Base-by-base conservation (phyloP, 2,329 filamentous ascomycete species). In the Diplodia sapinea region DNA sequence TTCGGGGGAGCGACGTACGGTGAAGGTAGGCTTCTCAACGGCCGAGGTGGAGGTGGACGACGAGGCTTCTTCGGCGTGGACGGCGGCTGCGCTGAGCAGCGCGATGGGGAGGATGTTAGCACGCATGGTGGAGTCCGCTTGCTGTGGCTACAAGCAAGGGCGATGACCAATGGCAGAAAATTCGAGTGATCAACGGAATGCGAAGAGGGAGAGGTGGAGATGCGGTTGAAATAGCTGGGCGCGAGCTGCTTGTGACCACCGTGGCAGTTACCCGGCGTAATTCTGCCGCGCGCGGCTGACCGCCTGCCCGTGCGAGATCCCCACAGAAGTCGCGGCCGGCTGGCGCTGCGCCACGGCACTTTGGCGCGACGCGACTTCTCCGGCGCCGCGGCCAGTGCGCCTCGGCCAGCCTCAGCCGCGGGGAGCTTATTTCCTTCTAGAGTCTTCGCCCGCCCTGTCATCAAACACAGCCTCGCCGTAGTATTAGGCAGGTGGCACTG, bases 41-140 rank as follows among this genome's bases (percentile, higher is more conserved):
- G 78, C 75, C 74, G 78, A 78, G 61, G 78, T 74, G 51, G 80
- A 80, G 68, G 79, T 76, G 62, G 72, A 76, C 61, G 75, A 75
- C 54, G 74, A 72, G 74, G 86, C 85, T 77, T 90, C 87, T 76
- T 89, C 89, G 73, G 88, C 87, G 79, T 89, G 87, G 72, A 89
- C 90, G 77, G 91, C 88, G 76, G 91, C 91, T 78, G 92, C 86
- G 75, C 86, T 90, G 77, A 91, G 84, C 75, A 88, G 80, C 72
- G 86, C 87, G 73, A 91, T 88, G 73, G 90, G 90, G 75, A 93
- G 87, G 77, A 91, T 88, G 79, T 91, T 85, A 83, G 96, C 88
- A 88, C 91, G 92, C 93, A 96, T 96, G 78, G 77, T 89, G 85
- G 76, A 20, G 55, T 51, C 66, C 43, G 33, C 56, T 67, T 67